phyloP scores from a whole-genome alignment of 2,329 filamentous ascomycete genomes.

The Pseudogymnoascus sp. region DNA sequence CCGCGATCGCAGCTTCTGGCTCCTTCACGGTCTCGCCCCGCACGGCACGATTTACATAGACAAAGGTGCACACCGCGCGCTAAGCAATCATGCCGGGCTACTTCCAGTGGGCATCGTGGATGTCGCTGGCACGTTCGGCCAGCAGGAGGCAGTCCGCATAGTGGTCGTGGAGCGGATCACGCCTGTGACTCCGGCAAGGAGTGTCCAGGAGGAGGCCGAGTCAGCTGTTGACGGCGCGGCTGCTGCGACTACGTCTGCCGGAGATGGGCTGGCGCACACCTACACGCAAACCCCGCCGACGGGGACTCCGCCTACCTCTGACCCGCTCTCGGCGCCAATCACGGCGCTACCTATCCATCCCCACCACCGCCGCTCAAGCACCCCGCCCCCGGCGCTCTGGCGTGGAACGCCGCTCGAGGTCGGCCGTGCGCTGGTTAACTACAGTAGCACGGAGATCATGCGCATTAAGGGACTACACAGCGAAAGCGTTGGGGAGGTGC shows the following conservation, averaged over 20 bases:
- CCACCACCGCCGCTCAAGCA: neutral
- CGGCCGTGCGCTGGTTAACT: slow-evolving; percentile 85
- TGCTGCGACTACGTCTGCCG: neutral
- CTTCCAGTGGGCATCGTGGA: slow-evolving; percentile 86
- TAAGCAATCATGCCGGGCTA: slow-evolving; percentile 76
- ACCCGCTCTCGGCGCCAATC: slow-evolving; percentile 15
- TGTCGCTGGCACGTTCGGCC: slow-evolving; percentile 79
- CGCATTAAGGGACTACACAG: slow-evolving; percentile 81
- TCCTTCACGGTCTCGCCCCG: slow-evolving; percentile 82
- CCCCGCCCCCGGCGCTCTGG: slow-evolving; percentile 35
- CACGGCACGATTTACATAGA: slow-evolving; percentile 93
- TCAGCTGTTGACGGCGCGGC: slow-evolving; percentile 9
- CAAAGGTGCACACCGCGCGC: slow-evolving; percentile 72
- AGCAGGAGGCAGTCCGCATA: slow-evolving; percentile 85
- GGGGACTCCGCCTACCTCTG: slow-evolving; percentile 10
- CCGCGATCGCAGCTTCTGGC: slow-evolving; percentile 92
- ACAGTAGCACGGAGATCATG: slow-evolving; percentile 74
- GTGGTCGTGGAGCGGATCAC: slow-evolving; percentile 62
- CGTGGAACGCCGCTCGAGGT: slow-evolving; percentile 59
- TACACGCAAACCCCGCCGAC: slow-evolving; percentile 2
- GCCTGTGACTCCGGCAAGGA: slow-evolving; percentile 16
- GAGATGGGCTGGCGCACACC: neutral
- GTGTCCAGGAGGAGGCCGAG: slow-evolving; percentile 19
- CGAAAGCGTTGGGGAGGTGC: slow-evolving; percentile 65
- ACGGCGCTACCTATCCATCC: neutral